Percentiles rank a stretch among this genome's conserved stretches.
Conservation (phyloP, 2,329 filamentous ascomycete genomes). For the Aspergillus oerlinghausenensis region DNA sequence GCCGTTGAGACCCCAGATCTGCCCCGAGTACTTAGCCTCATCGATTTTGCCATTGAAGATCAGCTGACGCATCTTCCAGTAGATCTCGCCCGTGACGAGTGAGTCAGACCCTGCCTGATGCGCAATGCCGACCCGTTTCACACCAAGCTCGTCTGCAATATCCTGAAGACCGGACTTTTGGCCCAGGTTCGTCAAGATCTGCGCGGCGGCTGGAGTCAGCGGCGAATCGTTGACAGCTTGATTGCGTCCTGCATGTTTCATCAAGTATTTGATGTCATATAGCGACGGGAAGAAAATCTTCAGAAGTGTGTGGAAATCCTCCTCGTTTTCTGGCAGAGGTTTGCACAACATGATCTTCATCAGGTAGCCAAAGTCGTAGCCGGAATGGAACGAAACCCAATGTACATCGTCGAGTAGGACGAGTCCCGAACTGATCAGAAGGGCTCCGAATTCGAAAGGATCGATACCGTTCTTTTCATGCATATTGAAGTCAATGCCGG, state of each 20-base stretch:
- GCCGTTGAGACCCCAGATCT: slow-evolving; percentile 87
- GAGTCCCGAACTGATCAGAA: slow-evolving; percentile 87
- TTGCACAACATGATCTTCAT: slow-evolving; percentile 87
- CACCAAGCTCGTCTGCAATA: slow-evolving; percentile 86
- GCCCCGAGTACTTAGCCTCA: slow-evolving; percentile 72
- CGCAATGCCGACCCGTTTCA: slow-evolving; percentile 79
- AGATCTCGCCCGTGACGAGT: slow-evolving; percentile 86
- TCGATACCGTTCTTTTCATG: slow-evolving; percentile 88
- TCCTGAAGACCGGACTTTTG: slow-evolving; percentile 89
- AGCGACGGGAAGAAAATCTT: slow-evolving; percentile 89
- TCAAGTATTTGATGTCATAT: slow-evolving; percentile 95
- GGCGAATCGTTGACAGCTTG: slow-evolving; percentile 61
- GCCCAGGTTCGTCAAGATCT: slow-evolving; percentile 79
- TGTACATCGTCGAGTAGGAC: slow-evolving; percentile 82
- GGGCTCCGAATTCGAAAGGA: slow-evolving; percentile 78
- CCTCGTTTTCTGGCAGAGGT: slow-evolving; percentile 80
- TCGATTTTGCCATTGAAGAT: slow-evolving; percentile 81
- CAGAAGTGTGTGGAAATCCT: slow-evolving; percentile 82
- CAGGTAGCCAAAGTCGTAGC: slow-evolving; percentile 96
- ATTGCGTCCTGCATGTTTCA: slow-evolving; percentile 77
- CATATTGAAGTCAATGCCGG: slow-evolving; percentile 84
- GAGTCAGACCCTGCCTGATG: slow-evolving; percentile 95
- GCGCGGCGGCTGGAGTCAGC: slow-evolving; percentile 59
- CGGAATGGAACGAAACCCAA: slow-evolving; percentile 97
- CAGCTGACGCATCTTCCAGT: slow-evolving; percentile 85